Evolutionary conservation across 208 protist genomes (phyloP).

Genomic region (Balamuthia mandrillaris): DNA sequence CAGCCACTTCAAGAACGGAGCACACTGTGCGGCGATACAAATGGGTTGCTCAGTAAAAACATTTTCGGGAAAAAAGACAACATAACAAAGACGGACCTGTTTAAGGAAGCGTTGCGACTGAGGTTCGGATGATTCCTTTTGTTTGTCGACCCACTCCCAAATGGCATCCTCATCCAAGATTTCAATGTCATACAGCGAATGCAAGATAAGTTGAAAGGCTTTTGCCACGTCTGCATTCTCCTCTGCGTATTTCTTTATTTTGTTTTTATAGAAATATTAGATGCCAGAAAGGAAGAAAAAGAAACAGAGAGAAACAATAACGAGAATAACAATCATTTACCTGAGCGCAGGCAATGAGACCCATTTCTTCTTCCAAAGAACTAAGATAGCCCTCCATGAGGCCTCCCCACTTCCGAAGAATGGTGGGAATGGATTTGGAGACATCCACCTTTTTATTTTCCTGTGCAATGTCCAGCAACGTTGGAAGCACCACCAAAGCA

Average conservation of each 20-base stretch:
- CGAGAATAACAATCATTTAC: too few relatives aligned
- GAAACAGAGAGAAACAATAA: too few relatives aligned
- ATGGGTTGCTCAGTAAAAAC: not conserved
- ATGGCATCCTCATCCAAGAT: not conserved
- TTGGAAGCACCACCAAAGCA: not conserved
- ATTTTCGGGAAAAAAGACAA: not conserved
- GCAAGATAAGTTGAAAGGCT: not conserved
- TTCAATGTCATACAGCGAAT: slow-evolving; percentile 10
- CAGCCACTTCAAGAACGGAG: not conserved
- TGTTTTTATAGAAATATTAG: not conserved
- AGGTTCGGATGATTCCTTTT: not conserved
- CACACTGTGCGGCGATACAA: not conserved
- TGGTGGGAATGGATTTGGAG: too few relatives aligned
- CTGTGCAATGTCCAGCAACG: slow-evolving; percentile 9
- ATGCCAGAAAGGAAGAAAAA: too few relatives aligned
- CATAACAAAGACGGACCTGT: not conserved
- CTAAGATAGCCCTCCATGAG: slow-evolving; percentile 13
- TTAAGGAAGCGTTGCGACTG: not conserved
- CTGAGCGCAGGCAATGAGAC: not conserved
- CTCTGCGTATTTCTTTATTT: slow-evolving; percentile 6
- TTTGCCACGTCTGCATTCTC: not conserved
- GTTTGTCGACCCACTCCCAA: not conserved
- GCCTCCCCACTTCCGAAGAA: not conserved
- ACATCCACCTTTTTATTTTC: not conserved
- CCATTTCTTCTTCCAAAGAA: not conserved